Evolutionary conservation across 139 green algal species (phyloP).

Genomic region (Pleodorina starrii): DNA sequence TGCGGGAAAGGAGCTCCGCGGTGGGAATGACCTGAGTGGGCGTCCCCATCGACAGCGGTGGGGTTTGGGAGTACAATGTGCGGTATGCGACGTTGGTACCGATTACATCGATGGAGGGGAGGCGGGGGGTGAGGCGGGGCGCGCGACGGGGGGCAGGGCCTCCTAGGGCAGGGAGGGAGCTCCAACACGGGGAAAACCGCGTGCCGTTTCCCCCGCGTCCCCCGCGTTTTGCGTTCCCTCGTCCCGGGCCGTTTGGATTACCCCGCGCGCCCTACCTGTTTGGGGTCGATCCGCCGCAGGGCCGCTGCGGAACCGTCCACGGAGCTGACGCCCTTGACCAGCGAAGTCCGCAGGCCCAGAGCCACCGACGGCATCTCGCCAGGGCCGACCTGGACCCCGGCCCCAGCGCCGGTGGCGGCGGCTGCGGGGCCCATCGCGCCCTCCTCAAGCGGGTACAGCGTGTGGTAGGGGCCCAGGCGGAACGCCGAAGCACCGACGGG

Average conservation of each 20-base stretch:
- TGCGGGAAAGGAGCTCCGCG: constrained; percentile 75
- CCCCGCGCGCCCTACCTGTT: constrained; percentile 71
- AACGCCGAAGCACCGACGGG: background rate
- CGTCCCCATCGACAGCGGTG: too few relatives aligned
- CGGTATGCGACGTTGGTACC: too few relatives aligned
- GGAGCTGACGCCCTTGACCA: constrained; percentile 84
- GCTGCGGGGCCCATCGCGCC: constrained; percentile 36
- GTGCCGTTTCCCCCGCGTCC: too few relatives aligned
- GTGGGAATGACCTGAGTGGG: constrained; percentile 75
- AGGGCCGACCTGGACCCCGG: background rate
- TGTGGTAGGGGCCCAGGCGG: constrained; percentile 78
- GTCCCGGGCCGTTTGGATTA: too few relatives aligned
- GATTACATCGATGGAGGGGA: too few relatives aligned
- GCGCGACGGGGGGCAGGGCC: too few relatives aligned
- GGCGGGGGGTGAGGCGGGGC: too few relatives aligned
- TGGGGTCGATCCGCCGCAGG: constrained; percentile 80
- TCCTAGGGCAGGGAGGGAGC: too few relatives aligned
- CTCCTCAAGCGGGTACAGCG: constrained; percentile 86
- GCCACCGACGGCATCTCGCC: constrained; percentile 40
- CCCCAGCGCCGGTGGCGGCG: too few relatives aligned
- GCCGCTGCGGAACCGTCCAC: constrained; percentile 81
- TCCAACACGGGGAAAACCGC: too few relatives aligned
- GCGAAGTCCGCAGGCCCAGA: constrained; percentile 73
- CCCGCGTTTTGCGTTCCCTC: too few relatives aligned
- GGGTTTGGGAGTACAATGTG: too few relatives aligned